Evolutionary conservation across 345 rosid genomes (phyloP).

Genomic region (Ceriops decandra): DNA sequence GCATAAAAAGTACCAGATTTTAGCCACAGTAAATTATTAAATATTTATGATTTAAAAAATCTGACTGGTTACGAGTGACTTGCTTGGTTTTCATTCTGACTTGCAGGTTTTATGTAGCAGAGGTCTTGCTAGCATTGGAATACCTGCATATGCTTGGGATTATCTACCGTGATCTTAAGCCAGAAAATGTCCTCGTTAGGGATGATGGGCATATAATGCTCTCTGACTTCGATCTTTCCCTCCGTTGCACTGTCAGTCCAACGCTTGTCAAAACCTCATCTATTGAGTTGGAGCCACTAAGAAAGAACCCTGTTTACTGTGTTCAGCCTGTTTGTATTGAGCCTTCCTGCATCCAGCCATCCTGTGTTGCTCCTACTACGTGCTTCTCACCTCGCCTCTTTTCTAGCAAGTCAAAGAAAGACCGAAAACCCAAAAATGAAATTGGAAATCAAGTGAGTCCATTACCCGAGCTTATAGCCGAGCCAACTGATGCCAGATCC

Average conservation of each 20-base stretch:
- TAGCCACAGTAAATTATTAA: background rate
- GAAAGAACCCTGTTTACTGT: conserved; percentile 65
- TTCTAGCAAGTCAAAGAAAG: conserved; percentile 80
- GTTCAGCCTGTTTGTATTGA: conserved; percentile 81
- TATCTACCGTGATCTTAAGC: conserved; percentile 78
- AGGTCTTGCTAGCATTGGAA: conserved; percentile 82
- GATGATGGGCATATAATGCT: conserved; percentile 90
- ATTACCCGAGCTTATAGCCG: conserved; percentile 84
- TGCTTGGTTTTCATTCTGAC: background rate
- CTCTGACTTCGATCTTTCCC: conserved; percentile 82
- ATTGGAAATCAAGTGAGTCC: conserved; percentile 74
- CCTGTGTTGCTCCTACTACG: conserved; percentile 76
- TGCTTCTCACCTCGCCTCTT: conserved; percentile 86
- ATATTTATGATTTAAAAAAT: background rate
- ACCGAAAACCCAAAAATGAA: conserved; percentile 62
- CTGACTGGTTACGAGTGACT: conserved; percentile 1
- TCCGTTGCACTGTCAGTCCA: conserved; percentile 78
- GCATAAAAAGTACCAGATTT: too few relatives aligned
- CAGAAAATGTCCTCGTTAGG: conserved; percentile 72
- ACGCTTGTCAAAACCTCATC: conserved; percentile 64
- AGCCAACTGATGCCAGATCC: conserved; percentile 87
- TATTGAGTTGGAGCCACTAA: conserved; percentile 58
- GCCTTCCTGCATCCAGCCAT: conserved; percentile 79
- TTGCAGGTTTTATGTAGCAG: conserved; percentile 76
- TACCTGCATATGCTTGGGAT: conserved; percentile 91